Evolutionary conservation across 768 basidiomycete species (phyloP), one percentile per base, ranked within the genome.

Genomic region (Suillus americanus): DNA sequence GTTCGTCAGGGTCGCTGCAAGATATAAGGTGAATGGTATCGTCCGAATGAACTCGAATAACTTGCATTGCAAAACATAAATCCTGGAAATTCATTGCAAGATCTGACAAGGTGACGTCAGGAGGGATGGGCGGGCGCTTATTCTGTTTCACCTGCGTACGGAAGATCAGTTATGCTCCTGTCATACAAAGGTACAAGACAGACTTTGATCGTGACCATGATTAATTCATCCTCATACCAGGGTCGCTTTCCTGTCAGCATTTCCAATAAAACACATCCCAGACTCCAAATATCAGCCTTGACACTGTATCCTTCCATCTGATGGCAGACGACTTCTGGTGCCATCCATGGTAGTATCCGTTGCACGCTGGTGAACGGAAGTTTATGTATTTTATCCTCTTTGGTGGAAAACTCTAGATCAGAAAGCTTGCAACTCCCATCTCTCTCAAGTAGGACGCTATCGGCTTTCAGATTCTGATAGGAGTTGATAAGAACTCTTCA

Each of bases 301-400:
- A 91, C 94, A 70, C 93, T 95, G 77, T 99, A 99, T 0, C 95
- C 95, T 70, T 91, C 90, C 75, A 89, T 89, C 74, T 91, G 86
- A 48, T 91, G 89, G 67, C 94, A 89, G 65, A 95, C 86, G 61
- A 97, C 94, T 79, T 95, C 96, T 0, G 97, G 96, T 14, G 96
- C 96, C 96, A 99, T 98, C 97, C 97, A 99, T 74, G 97, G 99
- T 41, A 99, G 91, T 25, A 95, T 96, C 28, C 97, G 97, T 75
- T 95, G 92, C 93, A 99, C 95, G 35, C 92, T 92, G 2, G 95
- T 97, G 67, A 86, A 89, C 57, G 91, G 91, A 70, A 86, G 86
- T 62, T 88, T 84, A 67, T 92, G 88, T 62, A 91, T 86, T 65
- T 97, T 94, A 67, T 92, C 94, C 66, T 88, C 95, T 66, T 92